Conservation (phyloP, 1,284 basidiomycete genomes). For the Pyrrhoderma noxium region DNA sequence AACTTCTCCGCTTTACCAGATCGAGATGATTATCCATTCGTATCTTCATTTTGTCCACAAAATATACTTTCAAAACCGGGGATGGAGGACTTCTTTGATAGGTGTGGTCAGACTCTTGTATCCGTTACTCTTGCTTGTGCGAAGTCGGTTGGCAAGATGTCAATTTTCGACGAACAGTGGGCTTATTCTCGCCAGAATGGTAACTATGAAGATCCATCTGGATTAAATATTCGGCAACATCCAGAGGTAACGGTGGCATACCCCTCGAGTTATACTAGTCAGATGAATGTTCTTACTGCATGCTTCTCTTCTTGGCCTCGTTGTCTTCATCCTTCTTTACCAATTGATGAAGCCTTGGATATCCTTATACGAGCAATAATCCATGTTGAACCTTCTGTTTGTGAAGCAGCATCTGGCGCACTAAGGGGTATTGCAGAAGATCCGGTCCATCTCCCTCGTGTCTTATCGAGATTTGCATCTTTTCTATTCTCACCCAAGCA, state of each 20-base stretch:
- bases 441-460: conserved; percentile 45
- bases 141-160: conserved; percentile 68
- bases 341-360: conserved; percentile 62
- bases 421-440: conserved; percentile 71
- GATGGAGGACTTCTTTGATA: conserved; percentile 72
- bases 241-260: conserved; percentile 69
- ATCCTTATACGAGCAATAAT: conserved; percentile 78
- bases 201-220: conserved; percentile 63
- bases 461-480: conserved; percentile 65
- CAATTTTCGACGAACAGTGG: conserved; percentile 82
- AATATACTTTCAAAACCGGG: conserved; percentile 53
- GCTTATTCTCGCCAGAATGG: conserved; percentile 51
- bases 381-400: conserved; percentile 75
- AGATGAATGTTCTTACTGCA: conserved; percentile 69
- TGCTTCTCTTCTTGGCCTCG: conserved; percentile 86
- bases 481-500: conserved; percentile 74
- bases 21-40: conserved; percentile 62
- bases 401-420: conserved; percentile 62
- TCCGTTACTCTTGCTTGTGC: conserved; percentile 60
- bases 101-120: conserved; percentile 55
- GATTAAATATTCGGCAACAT: conserved; percentile 59
- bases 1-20: conserved; percentile 63
- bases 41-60: conserved; percentile 54
- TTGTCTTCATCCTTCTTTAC: conserved; percentile 53
- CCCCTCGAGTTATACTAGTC: conserved; percentile 51